phyloP scores from a whole-genome alignment of 73 alveolate species.

The Blepharisma stoltei region DNA sequence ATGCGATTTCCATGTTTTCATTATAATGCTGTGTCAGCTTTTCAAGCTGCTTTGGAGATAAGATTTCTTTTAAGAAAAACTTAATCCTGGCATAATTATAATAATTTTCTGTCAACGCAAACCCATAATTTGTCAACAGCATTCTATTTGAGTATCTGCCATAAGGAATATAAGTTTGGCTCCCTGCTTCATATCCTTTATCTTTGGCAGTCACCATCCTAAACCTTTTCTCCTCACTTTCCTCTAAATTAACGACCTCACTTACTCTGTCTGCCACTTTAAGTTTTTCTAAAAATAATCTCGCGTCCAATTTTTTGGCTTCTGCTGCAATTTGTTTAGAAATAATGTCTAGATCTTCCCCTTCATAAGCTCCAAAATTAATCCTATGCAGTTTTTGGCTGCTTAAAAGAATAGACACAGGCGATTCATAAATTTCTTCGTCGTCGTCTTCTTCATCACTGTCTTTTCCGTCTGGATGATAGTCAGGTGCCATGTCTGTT shows the following conservation, averaged over 20 bases:
- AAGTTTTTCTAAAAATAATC: not conserved
- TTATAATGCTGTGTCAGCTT: not conserved
- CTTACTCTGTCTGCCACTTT: not conserved
- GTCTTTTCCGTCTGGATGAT: not conserved
- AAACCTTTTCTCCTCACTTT: not conserved
- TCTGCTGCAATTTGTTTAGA: not conserved
- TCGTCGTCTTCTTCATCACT: slow-evolving; percentile 16
- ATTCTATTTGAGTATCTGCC: slow-evolving; percentile 29
- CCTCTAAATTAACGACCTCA: not conserved
- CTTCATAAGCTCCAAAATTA: not conserved
- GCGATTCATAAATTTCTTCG: not conserved
- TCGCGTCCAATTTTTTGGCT: not conserved
- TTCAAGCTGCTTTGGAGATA: not conserved
- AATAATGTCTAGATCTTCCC: not conserved
- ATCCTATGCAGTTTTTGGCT: not conserved
- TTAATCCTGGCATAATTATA: slow-evolving; percentile 8
- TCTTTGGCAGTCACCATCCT: not conserved
- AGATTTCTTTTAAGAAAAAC: not conserved
- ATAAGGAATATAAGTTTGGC: not conserved
- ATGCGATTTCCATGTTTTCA: not conserved
- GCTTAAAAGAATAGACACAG: not conserved
- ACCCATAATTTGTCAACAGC: slow-evolving; percentile 26
- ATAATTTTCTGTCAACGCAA: not conserved
- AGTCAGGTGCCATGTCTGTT: not conserved
- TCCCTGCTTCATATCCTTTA: slow-evolving; percentile 6